These are phyloP conservation scores for Blastobotrys raffinosifermentans DNA, from an alignment of 1,139 yeast species.

Conservation along the genomic window DNA sequence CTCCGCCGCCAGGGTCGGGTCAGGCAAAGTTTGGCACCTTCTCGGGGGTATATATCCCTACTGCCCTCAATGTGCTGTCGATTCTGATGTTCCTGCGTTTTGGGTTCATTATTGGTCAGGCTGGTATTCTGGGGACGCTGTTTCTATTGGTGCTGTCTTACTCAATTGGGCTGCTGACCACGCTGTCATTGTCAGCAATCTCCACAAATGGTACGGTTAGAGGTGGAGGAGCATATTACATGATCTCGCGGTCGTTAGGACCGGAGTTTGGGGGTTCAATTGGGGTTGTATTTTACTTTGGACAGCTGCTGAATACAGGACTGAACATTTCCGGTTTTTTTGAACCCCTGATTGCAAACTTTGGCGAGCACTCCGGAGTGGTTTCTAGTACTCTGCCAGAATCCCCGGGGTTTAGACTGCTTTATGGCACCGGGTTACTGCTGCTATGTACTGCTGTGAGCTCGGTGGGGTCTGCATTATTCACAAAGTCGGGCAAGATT, in stretches of 20 bases:
- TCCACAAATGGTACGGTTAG: slow-evolving; percentile 79
- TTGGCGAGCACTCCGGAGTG: slow-evolving; percentile 54
- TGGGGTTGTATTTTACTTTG: slow-evolving; percentile 70
- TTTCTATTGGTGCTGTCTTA: slow-evolving; percentile 48
- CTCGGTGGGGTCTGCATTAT: slow-evolving; percentile 70
- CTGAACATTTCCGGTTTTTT: slow-evolving; percentile 76
- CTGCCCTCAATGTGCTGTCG: slow-evolving; percentile 67
- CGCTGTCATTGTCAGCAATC: slow-evolving; percentile 69
- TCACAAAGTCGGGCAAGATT: slow-evolving; percentile 76
- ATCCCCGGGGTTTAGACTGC: slow-evolving; percentile 50
- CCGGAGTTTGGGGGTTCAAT: slow-evolving; percentile 86
- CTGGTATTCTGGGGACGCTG: slow-evolving; percentile 61
- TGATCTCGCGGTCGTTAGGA: slow-evolving; percentile 72
- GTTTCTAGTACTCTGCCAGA: slow-evolving; percentile 49
- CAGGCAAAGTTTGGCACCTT: slow-evolving; percentile 31
- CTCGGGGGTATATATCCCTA: slow-evolving; percentile 63
- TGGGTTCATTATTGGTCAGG: slow-evolving; percentile 74
- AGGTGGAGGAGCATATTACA: slow-evolving; percentile 82
- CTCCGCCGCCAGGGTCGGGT: not conserved
- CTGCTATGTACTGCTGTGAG: slow-evolving; percentile 73
- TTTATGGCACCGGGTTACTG: slow-evolving; percentile 61
- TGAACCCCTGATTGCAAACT: slow-evolving; percentile 64
- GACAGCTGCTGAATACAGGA: slow-evolving; percentile 64
- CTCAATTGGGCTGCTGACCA: slow-evolving; percentile 59
- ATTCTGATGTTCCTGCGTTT: slow-evolving; percentile 75